Percentiles rank a stretch among this genome's conserved stretches.
phyloP scores from a whole-genome alignment of 345 rosid species.

The Syzygium grande region DNA sequence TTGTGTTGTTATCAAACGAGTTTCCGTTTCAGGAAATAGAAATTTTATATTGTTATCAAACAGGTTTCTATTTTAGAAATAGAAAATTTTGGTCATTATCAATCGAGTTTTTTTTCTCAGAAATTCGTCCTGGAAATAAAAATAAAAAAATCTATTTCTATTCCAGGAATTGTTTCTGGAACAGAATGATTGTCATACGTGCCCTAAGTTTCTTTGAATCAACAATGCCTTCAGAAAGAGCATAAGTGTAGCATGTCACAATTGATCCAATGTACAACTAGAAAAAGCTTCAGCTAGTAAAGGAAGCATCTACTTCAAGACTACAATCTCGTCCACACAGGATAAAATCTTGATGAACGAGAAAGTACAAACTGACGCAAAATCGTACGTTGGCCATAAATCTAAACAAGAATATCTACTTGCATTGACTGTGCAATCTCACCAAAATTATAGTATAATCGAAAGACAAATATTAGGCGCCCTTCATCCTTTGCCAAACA shows the following conservation, averaged over 20 bases:
- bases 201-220: background rate
- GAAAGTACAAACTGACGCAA: background rate
- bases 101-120: no score
- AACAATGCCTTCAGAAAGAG: background rate
- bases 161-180: no score
- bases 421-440: background rate
- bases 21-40: no score
- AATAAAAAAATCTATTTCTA: no score
- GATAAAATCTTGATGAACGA: background rate
- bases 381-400: background rate
- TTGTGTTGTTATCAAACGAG: no score
- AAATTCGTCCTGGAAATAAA: no score
- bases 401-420: background rate
- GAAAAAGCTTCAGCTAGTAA: background rate
- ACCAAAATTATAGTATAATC: background rate
- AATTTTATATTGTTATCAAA: no score
- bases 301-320: background rate
- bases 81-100: no score
- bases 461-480: background rate
- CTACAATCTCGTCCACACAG: background rate
- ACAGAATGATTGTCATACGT: no score
- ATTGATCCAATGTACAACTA: background rate
- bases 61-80: no score
- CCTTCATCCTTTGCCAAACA: background rate
- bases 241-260: background rate